Conservation (phyloP, 2,329 filamentous ascomycete species). For the Sporothrix variecibatus region DNA sequence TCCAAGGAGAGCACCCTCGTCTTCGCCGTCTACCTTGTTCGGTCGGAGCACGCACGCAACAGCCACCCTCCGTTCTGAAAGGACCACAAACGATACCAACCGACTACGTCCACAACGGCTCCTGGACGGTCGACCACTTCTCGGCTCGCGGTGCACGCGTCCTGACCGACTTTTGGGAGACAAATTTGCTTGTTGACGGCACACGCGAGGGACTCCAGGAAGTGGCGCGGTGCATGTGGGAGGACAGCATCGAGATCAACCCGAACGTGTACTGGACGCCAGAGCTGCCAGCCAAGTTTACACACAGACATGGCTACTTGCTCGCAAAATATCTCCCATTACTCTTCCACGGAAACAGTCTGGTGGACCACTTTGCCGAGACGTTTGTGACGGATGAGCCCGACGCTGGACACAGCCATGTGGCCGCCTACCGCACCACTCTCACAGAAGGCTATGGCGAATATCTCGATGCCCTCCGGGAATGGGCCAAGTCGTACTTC, state of each 20-base stretch:
- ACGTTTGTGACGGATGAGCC: constrained; percentile 4
- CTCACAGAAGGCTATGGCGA: neutral
- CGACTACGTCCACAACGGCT: constrained; percentile 10
- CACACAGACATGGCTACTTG: neutral
- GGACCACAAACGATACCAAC: neutral
- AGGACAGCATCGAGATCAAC: constrained; percentile 16
- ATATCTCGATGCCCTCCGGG: neutral
- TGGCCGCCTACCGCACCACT: neutral
- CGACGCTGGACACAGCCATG: neutral
- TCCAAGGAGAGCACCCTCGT: neutral
- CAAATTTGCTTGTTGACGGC: constrained; percentile 1
- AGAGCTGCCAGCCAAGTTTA: neutral
- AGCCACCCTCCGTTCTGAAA: neutral
- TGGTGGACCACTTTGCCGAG: neutral
- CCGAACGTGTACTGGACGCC: constrained; percentile 12
- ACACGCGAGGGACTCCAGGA: neutral
- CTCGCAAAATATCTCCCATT: neutral
- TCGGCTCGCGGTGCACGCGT: constrained; percentile 4
- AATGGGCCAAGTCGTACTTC: neutral
- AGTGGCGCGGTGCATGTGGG: constrained; percentile 2
- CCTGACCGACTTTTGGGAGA: constrained; percentile 8
- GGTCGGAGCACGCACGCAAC: constrained; percentile 8
- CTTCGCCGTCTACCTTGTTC: neutral
- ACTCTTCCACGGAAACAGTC: constrained; percentile 4
- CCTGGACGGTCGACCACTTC: constrained; percentile 17